Percentiles rank a stretch among this genome's conserved stretches.
Conservation (phyloP, 805 yeast species). For the Candida incommunis region DNA sequence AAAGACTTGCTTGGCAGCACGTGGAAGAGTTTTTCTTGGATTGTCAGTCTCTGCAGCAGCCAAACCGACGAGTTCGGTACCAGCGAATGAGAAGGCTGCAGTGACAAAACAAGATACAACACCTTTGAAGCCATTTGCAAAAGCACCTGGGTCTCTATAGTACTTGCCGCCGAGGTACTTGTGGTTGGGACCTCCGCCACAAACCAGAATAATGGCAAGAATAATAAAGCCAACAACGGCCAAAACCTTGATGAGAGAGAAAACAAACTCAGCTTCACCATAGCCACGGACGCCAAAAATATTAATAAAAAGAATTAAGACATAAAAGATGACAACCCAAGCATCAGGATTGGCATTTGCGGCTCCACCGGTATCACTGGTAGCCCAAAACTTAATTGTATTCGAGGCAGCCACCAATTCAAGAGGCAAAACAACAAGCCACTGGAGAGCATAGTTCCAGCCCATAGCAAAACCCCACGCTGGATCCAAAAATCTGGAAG, state of each 20-base stretch:
- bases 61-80: slow-evolving; percentile 57
- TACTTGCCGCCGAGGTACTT: slow-evolving; percentile 42
- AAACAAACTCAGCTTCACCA: slow-evolving; percentile 48
- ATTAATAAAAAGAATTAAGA: slow-evolving; percentile 31
- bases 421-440: slow-evolving; percentile 46
- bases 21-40: slow-evolving; percentile 53
- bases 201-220: slow-evolving; percentile 36
- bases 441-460: slow-evolving; percentile 49
- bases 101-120: slow-evolving; percentile 51
- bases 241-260: slow-evolving; percentile 38
- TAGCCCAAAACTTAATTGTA: slow-evolving; percentile 36
- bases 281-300: slow-evolving; percentile 38
- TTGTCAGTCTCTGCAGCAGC: slow-evolving; percentile 64
- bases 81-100: slow-evolving; percentile 66
- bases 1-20: slow-evolving; percentile 65
- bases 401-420: slow-evolving; percentile 49
- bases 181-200: slow-evolving; percentile 47
- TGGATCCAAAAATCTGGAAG: slow-evolving; percentile 45
- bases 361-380: slow-evolving; percentile 49
- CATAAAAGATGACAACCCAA: slow-evolving; percentile 39
- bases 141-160: slow-evolving; percentile 50
- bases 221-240: slow-evolving; percentile 46
- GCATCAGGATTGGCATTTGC: slow-evolving; percentile 38
- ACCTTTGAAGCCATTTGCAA: slow-evolving; percentile 52
- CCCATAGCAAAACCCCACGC: slow-evolving; percentile 54